Evolutionary conservation across 306 rosid species (phyloP), one percentile per base, ranked within the genome.

Genomic region (Sechiopsis laciniata): DNA sequence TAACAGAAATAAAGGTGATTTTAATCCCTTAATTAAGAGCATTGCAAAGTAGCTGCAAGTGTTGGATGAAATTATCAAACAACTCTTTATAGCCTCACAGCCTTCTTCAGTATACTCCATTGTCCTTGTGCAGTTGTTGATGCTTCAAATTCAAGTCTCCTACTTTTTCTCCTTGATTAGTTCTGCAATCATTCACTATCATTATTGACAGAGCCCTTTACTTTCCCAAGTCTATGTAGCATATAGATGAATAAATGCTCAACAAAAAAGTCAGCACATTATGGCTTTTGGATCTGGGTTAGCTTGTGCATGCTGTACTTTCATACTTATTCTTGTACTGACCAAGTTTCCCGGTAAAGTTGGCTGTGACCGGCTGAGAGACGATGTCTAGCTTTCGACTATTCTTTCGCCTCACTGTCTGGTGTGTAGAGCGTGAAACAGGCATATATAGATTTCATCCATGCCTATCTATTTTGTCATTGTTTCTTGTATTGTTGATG

Each of bases 161-260:
- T 10, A 6, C 56, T 21, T 68, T 67, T 68, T 11, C 13, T 19
- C 40, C 56, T 21, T 61, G 45, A 29, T 61, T 21, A 7, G 56
- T 68, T 68, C 73, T 68, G 37, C 73, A 48, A 68, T 46, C 20
- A 68, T 68, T 68, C 73, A 48, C 19, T 10, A 68, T 68, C 37
- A 48, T 46, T 68, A 46, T 19, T 21, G 19, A 68, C 8, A 21
- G 32, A 65, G 7, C 56, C 73, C 35, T 46, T 7, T 46, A 68
- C 40, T 48, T 68, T 68, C 40, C 40, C 4, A 68, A 68, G 57
- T 22, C 40, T 45, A 45, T 21, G 73, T 17, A 65, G 71, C 71
- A 65, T 46, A 20, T 21, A 55, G 73, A 68, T 68, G 73, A 46
- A 46, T 21, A 68, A 68, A 68, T 48, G 56, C 56, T 20, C 40